These are phyloP conservation scores for Metschnikowia lachancei DNA, from an alignment of 805 yeast genomes.

Conservation along the genomic window DNA sequence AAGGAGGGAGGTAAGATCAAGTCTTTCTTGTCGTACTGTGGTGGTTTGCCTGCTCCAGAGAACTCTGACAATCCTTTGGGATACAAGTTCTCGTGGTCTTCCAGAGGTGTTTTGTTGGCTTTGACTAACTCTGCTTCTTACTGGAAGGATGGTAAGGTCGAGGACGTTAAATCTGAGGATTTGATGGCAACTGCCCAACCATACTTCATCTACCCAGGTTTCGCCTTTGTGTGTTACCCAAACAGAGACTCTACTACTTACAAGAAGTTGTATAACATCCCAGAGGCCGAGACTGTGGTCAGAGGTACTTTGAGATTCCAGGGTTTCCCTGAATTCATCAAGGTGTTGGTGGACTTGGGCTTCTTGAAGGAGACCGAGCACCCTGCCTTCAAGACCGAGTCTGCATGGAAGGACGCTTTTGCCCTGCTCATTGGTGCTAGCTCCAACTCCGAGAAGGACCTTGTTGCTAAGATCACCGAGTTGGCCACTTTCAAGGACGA, in stretches of 20 bases:
- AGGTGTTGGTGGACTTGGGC: conserved; percentile 91
- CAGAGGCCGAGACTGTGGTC: conserved; percentile 95
- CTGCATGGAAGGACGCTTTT: conserved; percentile 84
- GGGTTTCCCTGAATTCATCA: conserved; percentile 98
- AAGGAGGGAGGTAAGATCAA: conserved; percentile 84
- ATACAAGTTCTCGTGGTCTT: conserved; percentile 98
- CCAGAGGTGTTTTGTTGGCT: conserved; percentile 95
- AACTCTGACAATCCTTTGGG: conserved; percentile 97
- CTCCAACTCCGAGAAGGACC: conserved; percentile 67
- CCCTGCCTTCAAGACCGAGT: conserved; percentile 52
- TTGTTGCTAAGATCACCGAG: conserved; percentile 69
- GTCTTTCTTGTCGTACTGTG: conserved; percentile 94
- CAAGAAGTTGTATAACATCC: conserved; percentile 87
- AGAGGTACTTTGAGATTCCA: conserved; percentile 98
- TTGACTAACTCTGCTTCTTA: conserved; percentile 89
- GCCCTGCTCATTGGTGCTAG: conserved; percentile 71
- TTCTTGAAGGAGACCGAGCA: conserved; percentile 76
- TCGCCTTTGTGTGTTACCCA: conserved; percentile 91
- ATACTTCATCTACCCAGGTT: conserved; percentile 94
- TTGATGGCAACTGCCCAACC: conserved; percentile 95
- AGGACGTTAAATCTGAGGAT: conserved; percentile 78
- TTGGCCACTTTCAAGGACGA: conserved; percentile 78
- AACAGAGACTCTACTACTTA: conserved; percentile 96
- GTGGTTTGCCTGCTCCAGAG: conserved; percentile 98
- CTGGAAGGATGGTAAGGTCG: conserved; percentile 83